Base-by-base conservation (phyloP, 1,139 yeast species). In the Geotrichum klebahnii region DNA sequence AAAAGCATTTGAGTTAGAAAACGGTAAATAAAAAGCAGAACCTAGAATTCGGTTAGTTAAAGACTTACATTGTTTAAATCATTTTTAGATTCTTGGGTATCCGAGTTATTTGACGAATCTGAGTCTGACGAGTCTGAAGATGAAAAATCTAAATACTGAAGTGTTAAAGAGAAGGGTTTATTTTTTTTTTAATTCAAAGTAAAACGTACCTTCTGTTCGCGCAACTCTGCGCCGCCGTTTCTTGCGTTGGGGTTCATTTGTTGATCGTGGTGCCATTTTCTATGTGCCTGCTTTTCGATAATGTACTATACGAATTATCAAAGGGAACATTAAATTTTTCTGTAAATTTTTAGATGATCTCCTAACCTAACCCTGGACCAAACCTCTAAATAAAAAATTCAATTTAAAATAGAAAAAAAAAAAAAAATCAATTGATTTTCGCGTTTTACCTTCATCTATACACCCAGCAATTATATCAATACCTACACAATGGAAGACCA, bases 201-300 rank as follows among this genome's bases (percentile, higher is more conserved):
- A 24, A n/a, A 14, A 51, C 60, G 5, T 53, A 63, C 66, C 67
- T 42, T 64, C 67, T 2, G 68, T 65, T 56, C 68, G 54, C 14
- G 67, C 64, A 57, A 60, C 62, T 56, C 61, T 64, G 53, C 65
- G 56, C 53, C 68, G 53, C 36, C 67, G 55, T 39, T 64, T 54
- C 45, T 59, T 58, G 31, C 55, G 55, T 33, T 50, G 52, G 6
- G 54, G 54, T 28, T 52, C 52, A 19, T 43, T 24, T 19, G 54
- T 20, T 9, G 44, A 31, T 48, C 52, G 35, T 40, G 51, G 50
- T 32, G 50, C 51, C 52, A 52, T 52, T 28, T 4, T 51, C 10
- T 24, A 12, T 32, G 26, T 22, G n/a, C n/a, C n/a, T n/a, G n/a
- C n/a, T n/a, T n/a, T n/a, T n/a, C n/a, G n/a, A n/a, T n/a, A n/a